phyloP scores from a whole-genome alignment of 257 asterid genomes.

The Salvia hispanica region DNA sequence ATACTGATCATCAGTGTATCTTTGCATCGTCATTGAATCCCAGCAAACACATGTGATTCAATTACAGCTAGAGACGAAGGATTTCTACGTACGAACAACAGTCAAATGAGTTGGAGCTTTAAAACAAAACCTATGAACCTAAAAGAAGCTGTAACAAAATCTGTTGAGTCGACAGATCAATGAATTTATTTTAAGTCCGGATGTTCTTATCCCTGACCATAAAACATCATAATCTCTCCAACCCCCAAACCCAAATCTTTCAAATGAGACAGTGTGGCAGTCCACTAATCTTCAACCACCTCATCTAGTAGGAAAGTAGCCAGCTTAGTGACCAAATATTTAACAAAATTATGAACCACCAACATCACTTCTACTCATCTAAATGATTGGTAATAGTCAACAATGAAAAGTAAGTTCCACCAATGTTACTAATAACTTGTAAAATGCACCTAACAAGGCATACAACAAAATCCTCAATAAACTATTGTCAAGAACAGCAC shows the following conservation, averaged over 20 bases:
- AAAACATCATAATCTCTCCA: conserved; percentile 6
- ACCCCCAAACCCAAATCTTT: background rate
- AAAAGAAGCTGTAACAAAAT: background rate
- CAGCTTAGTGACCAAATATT: background rate
- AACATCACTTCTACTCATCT: conserved; percentile 13
- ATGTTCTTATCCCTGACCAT: background rate
- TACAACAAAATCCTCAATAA: conserved; percentile 22
- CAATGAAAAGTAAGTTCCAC: conserved; percentile 10
- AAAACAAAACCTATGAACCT: background rate
- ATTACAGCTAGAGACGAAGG: background rate
- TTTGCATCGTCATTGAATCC: conserved; percentile 8
- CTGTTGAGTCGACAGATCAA: background rate
- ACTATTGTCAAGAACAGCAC: background rate
- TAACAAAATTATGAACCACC: conserved; percentile 18
- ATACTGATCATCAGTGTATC: background rate
- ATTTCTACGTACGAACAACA: background rate
- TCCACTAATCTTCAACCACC: conserved; percentile 11
- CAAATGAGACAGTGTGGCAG: background rate
- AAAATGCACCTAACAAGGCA: conserved; percentile 1
- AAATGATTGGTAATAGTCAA: conserved; percentile 9
- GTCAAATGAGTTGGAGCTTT: background rate
- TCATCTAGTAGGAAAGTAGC: conserved; percentile 3
- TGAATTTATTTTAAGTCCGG: background rate
- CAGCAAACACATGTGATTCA: background rate
- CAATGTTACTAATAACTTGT: background rate